Base-by-base conservation (phyloP, 768 basidiomycete species). In the button mushroom (Agaricus bisporus) region DNA sequence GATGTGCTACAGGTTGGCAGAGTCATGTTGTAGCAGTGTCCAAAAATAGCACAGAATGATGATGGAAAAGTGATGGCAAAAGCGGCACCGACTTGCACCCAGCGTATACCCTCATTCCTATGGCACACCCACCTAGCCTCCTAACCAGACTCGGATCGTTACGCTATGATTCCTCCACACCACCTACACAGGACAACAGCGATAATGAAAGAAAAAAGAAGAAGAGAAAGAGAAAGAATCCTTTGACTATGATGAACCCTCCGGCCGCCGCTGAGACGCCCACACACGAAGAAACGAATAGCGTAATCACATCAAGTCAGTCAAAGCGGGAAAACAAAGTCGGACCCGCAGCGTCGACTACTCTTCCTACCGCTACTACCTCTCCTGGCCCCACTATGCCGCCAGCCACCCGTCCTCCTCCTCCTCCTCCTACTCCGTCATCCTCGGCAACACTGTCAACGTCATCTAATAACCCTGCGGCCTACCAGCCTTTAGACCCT, bases 171-270 rank as follows among this genome's bases (percentile, higher is more conserved):
- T 18, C 42, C 5, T 28, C 25, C 2, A 5, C 18, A 9, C 15
- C 44, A 45, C 15, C 26, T 18, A 18, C 20, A 17, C 28, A 20
- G 17, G 11, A 17, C 26, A n/a, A 35, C 12, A 29, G 18, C 3
- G 32, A 51, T 20, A 51, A 43, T 12, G 42, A 51, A 15, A 43
- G 42, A 41, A 43, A 51, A 51, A 51, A 32, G 49, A 51, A 20
- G 25, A 42, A 43, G 29, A 51, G 15, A 39, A 39, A 39, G 17
- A 32, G 11, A 32, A 50, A 41, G 41, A 50, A 37, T 18, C 49
- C 9, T 14, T 12, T 25, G 41, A 41, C 22, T 26, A 38, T 38
- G 18, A 20, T 35, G 12, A 18, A 22, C 28, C 28, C 15, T n/a
- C 25, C 38, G 14, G 12, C 41, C 22, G 28, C 15, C n/a, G 26